phyloP scores from a whole-genome alignment of 768 basidiomycete species.

The Rhizopogon rudus region DNA sequence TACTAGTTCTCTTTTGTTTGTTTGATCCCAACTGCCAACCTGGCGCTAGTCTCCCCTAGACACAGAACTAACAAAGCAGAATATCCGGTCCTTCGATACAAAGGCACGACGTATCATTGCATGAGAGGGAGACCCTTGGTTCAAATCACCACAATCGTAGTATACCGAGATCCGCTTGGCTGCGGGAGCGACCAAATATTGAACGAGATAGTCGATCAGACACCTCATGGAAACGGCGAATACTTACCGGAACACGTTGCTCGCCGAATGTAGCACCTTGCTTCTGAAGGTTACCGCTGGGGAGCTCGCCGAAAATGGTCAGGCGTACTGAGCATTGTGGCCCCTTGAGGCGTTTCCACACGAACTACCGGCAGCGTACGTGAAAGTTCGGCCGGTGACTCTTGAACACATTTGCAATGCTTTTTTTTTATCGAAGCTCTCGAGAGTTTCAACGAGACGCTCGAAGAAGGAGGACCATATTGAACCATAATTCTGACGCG shows the following conservation, averaged over 20 bases:
- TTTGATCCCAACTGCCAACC: not conserved
- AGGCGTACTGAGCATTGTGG: not conserved
- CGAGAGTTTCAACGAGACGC: not conserved
- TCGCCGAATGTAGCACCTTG: not conserved
- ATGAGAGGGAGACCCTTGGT: not conserved
- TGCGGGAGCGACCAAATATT: not conserved
- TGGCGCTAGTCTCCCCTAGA: not conserved
- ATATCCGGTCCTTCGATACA: not conserved
- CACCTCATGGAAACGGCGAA: slow-evolving; percentile 2
- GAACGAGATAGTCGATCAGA: not conserved
- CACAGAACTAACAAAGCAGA: not conserved
- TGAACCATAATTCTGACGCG: not conserved
- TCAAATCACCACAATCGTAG: not conserved
- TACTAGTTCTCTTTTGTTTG: slow-evolving; percentile 14
- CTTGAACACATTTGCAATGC: not conserved
- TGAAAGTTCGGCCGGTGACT: not conserved
- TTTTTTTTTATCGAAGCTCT: not conserved
- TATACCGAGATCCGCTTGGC: not conserved
- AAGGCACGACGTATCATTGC: not conserved
- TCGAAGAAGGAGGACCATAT: not conserved
- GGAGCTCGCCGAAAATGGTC: not conserved
- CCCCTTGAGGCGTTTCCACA: too few relatives aligned
- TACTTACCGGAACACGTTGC: not conserved
- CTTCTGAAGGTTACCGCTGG: not conserved
- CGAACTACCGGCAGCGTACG: not conserved